Percentiles rank a stretch among this genome's conserved stretches.
Conservation (phyloP, 257 asterid species). For the Knoxia roxburghii region DNA sequence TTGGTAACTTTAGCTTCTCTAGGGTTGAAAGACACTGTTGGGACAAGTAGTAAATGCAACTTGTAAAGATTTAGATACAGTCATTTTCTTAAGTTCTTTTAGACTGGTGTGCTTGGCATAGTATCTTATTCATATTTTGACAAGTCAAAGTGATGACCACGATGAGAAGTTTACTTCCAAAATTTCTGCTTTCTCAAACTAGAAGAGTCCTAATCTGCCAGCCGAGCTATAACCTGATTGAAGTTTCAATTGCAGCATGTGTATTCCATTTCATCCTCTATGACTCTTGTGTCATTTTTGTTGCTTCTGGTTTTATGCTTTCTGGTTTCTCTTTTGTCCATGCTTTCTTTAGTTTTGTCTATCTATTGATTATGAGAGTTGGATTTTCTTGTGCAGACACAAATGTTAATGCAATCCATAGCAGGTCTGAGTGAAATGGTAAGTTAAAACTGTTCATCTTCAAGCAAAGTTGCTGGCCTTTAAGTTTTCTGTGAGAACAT, state of each 20-base stretch:
- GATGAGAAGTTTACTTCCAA: not conserved
- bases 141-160: not conserved
- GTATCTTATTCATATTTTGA: not conserved
- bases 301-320: not conserved
- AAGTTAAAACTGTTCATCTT: constrained; percentile 3
- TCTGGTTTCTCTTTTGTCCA: not conserved
- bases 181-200: not conserved
- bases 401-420: constrained; percentile 34
- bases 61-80: not conserved
- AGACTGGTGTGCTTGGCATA: not conserved
- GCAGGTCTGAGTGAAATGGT: constrained; percentile 46
- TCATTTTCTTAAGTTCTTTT: not conserved
- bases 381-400: constrained; percentile 34
- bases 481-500: not conserved
- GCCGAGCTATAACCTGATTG: not conserved
- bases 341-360: constrained; percentile 3
- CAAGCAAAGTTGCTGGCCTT: not conserved
- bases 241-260: not conserved
- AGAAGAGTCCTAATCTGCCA: not conserved
- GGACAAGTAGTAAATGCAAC: not conserved
- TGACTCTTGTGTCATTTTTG: not conserved
- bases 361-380: not conserved
- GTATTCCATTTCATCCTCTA: not conserved
- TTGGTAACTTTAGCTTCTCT: not conserved
- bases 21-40: not conserved